These are phyloP conservation scores for Fereydounia khargensis DNA, from an alignment of 1,284 basidiomycete species.

Conservation along the genomic window DNA sequence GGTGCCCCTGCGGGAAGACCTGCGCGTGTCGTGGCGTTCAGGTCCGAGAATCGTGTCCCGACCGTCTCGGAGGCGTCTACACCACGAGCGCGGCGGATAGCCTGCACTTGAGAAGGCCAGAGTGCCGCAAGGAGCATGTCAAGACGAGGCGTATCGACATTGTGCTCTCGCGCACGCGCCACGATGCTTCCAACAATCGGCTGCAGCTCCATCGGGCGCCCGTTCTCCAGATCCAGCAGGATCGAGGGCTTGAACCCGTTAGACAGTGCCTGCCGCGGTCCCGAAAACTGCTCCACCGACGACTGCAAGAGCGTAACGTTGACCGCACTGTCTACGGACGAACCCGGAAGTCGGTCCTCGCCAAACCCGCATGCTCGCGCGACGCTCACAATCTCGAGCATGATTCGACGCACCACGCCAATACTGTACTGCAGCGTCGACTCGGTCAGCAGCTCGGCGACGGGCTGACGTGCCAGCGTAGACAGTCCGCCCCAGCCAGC, in stretches of 20 bases:
- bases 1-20: slow-evolving; percentile 29
- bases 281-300: background rate
- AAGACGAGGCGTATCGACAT: slow-evolving; percentile 43
- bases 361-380: slow-evolving; percentile 53
- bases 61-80: background rate
- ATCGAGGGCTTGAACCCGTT: slow-evolving; percentile 52
- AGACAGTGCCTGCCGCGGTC: too few species aligned
- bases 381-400: slow-evolving; percentile 59
- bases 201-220: slow-evolving; percentile 48
- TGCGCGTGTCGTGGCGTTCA: slow-evolving; percentile 15
- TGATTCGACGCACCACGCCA: slow-evolving; percentile 57
- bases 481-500: slow-evolving; percentile 53
- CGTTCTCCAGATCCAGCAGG: slow-evolving; percentile 45
- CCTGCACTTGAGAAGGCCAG: slow-evolving; percentile 34
- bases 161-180: slow-evolving; percentile 16
- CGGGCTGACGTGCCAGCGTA: slow-evolving; percentile 59
- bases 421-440: slow-evolving; percentile 55
- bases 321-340: slow-evolving; percentile 33
- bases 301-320: slow-evolving; percentile 11
- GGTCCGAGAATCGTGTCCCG: slow-evolving; percentile 2
- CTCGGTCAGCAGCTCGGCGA: slow-evolving; percentile 56
- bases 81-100: slow-evolving; percentile 1
- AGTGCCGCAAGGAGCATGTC: slow-evolving; percentile 44
- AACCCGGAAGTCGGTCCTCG: slow-evolving; percentile 30
- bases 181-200: slow-evolving; percentile 42